Base-by-base conservation (phyloP, 345 rosid species). In the Bruguiera gymnorhiza region DNA sequence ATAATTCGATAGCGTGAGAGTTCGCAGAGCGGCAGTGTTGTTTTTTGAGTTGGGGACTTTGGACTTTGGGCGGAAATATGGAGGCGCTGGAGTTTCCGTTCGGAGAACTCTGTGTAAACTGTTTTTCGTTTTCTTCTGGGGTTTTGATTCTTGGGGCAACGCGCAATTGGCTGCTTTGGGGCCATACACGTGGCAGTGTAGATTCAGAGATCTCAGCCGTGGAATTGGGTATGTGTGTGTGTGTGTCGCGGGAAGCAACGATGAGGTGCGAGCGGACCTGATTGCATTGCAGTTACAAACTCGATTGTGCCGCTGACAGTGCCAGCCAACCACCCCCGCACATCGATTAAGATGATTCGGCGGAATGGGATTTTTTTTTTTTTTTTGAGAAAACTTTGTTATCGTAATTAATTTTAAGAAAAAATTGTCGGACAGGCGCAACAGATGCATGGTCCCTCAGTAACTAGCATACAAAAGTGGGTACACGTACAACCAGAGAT, bases 11-110 rank as follows among this genome's bases (percentile, higher is more conserved):
- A 43, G 16, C 6, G 50, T 3, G 19, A 3, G 50, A 34, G 37
- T 34, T 1, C 7, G 37, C 9, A 1, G 18, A 2, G 23, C 39
- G 62, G 65, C 26, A 51, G 23, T 21, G 30, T 6, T 20, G 37
- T 53, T 66, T 70, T 36, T 10, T 34, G 62, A 30, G 3, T 23
- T 32, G 6, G 36, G 19, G 34, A 26, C 34, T 13, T 54, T 62
- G n/a, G 52, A 56, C 24, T 4, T 1, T 1, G 15, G 78, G 71
- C 76, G 85, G 83, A 81, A 30, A 78, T 54, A 62, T 32, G 82
- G 70, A 79, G 70, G 52, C 46, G 78, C 60, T 79, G 80, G 66
- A 77, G 77, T 70, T 68, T 61, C 81, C 71, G 82, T 43, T 43
- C 26, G 18, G 18, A 23, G 13, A 10, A 0, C 2, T 32, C 27